Evolutionary conservation across 345 rosid species (phyloP), one percentile per base, ranked within the genome.

Genomic region (Pugionium dolabratum): DNA sequence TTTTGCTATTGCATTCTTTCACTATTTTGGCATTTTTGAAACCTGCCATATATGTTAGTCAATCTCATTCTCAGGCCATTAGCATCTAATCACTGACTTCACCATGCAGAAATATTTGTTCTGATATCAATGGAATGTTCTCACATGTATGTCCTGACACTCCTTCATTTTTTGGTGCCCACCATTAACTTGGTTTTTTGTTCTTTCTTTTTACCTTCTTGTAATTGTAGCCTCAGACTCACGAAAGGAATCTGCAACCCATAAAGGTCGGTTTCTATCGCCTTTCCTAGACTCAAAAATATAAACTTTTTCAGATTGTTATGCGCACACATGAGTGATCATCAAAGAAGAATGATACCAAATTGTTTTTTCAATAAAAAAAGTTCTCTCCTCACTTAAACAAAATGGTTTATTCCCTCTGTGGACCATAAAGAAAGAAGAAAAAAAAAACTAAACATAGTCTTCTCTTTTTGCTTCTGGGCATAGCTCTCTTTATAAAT

Each of bases 271-370:
- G 46, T 25, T 32, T 40, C 58, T 59, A 40, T 67, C 10, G 43
- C 70, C 71, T 34, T 59, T 46, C 66, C 63, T 59, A 33, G 5
- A 34, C 64, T 72, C 64, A 62, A 64, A 79, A 31, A 45, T 4
- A 7, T 2, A 55, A 27, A 9, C 11, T 28, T 54, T 45, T 59
- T 73, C 32, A 53, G 68, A 67, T 36, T 73, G 54, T 37, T 54
- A 32, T 58, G 65, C 33, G 49, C 11, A 70, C 43, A 51, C 50
- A 43, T 64, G 70, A 71, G 51, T 70, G 39, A 78, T 71, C 76
- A 71, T 62, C 80, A 46, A 61, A 70, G 57, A 58, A 64, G 71
- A 66, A 74, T 70, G 64, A 67, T 67, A 66, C 79, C 79, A 54
- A 76, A 79, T 78, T 78, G 66, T 56, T 67, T 47, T 66, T 57